These are phyloP conservation scores for Alternaria infectoria DNA, from an alignment of 2,329 filamentous ascomycete genomes.

Conservation along the genomic window DNA sequence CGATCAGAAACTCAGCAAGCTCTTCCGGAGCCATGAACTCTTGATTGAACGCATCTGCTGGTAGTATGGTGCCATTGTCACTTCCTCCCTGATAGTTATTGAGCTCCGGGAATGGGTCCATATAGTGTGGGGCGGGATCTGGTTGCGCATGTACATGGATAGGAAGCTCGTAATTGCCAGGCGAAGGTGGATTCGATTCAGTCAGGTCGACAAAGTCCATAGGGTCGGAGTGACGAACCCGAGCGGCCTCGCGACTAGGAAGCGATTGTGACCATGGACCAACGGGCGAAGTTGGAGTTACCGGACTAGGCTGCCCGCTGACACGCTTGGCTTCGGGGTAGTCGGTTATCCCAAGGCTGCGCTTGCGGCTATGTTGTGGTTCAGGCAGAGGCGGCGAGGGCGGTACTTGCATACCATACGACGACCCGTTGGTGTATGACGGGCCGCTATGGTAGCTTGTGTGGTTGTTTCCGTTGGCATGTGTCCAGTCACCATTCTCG, in stretches of 20 bases:
- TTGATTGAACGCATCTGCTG: constrained; percentile 25
- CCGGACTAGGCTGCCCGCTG: constrained; percentile 30
- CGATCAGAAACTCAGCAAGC: constrained; percentile 37
- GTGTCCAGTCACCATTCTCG: not conserved
- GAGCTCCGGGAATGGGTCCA: constrained; percentile 14
- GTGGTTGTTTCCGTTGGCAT: not conserved
- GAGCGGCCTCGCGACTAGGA: constrained; percentile 4
- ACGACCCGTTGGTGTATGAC: not conserved
- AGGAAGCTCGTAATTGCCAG: not conserved
- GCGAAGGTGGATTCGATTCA: constrained; percentile 25
- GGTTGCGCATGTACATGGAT: not conserved
- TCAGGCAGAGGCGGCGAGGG: constrained; percentile 1
- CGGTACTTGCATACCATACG: not conserved
- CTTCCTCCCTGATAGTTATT: constrained; percentile 1
- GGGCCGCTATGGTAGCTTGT: not conserved
- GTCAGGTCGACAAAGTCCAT: constrained; percentile 28
- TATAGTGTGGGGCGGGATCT: not conserved
- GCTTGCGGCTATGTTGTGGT: constrained; percentile 28
- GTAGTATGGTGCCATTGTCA: constrained; percentile 8
- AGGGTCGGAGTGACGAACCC: not conserved
- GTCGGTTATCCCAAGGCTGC: constrained; percentile 25
- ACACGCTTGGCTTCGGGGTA: constrained; percentile 33
- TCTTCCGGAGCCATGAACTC: constrained; percentile 35
- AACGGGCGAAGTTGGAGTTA: constrained; percentile 29
- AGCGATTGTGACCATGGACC: constrained; percentile 6